Base-by-base conservation (phyloP, 768 basidiomycete genomes). In the Termitomyces sp. region DNA sequence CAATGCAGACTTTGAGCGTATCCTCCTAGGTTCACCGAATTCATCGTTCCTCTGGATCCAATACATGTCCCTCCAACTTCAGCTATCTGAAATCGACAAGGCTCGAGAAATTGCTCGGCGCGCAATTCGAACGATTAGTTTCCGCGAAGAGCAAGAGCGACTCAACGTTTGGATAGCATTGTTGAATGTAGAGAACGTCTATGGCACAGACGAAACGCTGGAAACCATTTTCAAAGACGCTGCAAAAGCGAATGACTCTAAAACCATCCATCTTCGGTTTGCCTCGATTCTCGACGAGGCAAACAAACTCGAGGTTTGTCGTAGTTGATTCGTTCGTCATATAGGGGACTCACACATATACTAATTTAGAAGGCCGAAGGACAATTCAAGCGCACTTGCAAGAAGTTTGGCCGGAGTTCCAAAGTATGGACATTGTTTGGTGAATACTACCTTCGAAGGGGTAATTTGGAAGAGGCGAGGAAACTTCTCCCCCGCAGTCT, bases 21-120 rank as follows among this genome's bases (percentile, higher is more conserved):
- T 92, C 35, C 81, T 99, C 45, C 80, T 98, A 38, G 92, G 92
- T 29, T 95, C 96, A 0, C 96, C 97, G 1, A 94, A 97, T 68
- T 98, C 95, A 7, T 98, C 97, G 0, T 97, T 90, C 73, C 81
- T 98, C 34, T 99, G 97, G 97, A 87, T 99, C 57, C 95, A 98
- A 70, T 99, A 95, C 71, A 98, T 99, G 94, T 96, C 97, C 9
- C 96, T 98, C 83, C 93, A 95, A 65, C 78, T 98, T 11, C 94
- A 94, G 63, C 82, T 99, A n/a, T 92, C 95, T 31, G 96, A 99
- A 73, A 77, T 97, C 54, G 95, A 95, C 65, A 97, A 95, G 71
- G 97, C 96, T 14, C 83, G 94, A 43, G 87, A 90, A 68, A 86
- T 95, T 51, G 95, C 86, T 46, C 82, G 84, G 53, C 85, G 92